Evolutionary conservation across 495 filamentous ascomycete species (phyloP), one percentile per base, ranked within the genome.

Genomic region (Massariosphaeria phaeospora): DNA sequence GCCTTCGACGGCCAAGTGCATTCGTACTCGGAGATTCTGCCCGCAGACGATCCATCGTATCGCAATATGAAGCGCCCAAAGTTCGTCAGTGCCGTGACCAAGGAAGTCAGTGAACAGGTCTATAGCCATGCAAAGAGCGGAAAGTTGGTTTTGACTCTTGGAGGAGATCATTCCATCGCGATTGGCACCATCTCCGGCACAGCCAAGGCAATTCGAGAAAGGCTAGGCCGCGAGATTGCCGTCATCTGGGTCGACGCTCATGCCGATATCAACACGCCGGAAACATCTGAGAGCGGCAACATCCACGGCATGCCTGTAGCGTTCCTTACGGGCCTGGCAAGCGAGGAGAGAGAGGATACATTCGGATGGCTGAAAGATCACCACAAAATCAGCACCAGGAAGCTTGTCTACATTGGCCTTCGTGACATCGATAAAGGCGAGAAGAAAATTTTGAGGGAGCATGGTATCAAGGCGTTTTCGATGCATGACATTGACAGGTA

Each of bases 191-290:
- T 97, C 52, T 82, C 84, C 15, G 93, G 93, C 3, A 85, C 84
- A 1, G 83, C 89, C 30, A 86, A 84, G 72, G 93, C 93, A 0
- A 84, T 89, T 47, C 79, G 84, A 30, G 89, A 97, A 74, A 74
- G 93, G 26, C 69, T 93, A 51, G 64, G 82, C 12, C 75, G 83
- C 34, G 91, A 96, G 54, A 79, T 95, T 39, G 91, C 89, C 0
- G 87, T 99, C 7, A 91, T 99, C 66, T 99, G 93, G 93, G 93
- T 99, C 5, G 93, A 99, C 70, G 93, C 93, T 18, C 93, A 99
- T 66, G 87, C 91, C 18, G 93, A 97, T 66, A 95, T 99, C 76
- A 99, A 99, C 70, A 86, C 86, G 10, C 93, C 93, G 40, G 90
- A 96, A 77, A 86, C 84, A 36, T 89, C 84, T 59, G 84, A 75